Evolutionary conservation across 176 grass and related monocot genomes (phyloP), one percentile per base, ranked within the genome.

Genomic region (Carex littledalei): DNA sequence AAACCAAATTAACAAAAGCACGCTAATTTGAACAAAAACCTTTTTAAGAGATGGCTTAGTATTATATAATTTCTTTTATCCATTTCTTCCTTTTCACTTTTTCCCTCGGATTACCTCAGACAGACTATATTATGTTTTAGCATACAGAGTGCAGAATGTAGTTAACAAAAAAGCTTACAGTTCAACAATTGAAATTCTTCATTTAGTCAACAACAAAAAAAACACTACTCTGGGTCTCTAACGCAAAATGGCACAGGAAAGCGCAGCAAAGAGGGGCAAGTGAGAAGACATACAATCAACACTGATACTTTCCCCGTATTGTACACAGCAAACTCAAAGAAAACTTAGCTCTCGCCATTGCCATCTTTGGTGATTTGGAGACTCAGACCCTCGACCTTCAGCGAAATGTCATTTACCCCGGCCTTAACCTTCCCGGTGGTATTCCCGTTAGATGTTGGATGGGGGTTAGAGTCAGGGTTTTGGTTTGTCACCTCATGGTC

Each of bases 351-450:
- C 41, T 95, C 91, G 3, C 45, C 78, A 77, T 88, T 83, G 50
- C 84, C 91, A 88, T 95, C 93, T 52, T 94, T 90, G 26, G 80
- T 49, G 56, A 95, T 85, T 45, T 89, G 83, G 78, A 99, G 93
- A 26, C 93, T 93, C 87, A 99, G 93, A 20, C 93, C 96, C 87
- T 99, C 96, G 0, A 99, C 90, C 80, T 96, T 94, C 13, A 45
- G 86, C n/a, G 90, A 83, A 63, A 94, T 89, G 2, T 99, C 96
- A 17, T 90, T 90, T 22, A 89, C 88, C 21, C 63, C 95, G 17
- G 86, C 83, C 59, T 89, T 86, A 1, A 87, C 22, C 84, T 95
- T 95, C 8, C 90, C 93, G 15, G 50, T 10, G 14, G 74, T 57
- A 56, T 52, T 78, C 74, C 74, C 74, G 10, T 78, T 78, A 17